These are phyloP conservation scores for Cymbopogon citratus DNA, from an alignment of 176 grass and related monocot genomes.

Conservation along the genomic window DNA sequence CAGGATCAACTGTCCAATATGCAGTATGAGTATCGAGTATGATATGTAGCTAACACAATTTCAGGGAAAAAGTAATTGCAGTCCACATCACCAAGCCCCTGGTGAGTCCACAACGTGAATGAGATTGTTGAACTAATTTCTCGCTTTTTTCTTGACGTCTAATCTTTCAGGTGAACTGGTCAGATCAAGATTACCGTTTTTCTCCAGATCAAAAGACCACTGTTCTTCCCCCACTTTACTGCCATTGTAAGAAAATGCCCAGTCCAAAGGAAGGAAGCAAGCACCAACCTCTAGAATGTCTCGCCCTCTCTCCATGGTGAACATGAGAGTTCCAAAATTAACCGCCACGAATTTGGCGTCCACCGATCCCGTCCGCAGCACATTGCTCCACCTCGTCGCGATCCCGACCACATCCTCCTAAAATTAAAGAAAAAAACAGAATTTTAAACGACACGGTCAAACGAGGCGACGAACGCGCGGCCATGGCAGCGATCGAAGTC, in stretches of 20 bases:
- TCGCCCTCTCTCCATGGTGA: constrained; percentile 72
- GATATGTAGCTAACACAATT: not conserved
- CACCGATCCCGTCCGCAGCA: constrained; percentile 71
- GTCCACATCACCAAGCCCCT: not conserved
- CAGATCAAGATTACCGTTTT: not conserved
- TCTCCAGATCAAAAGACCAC: not conserved
- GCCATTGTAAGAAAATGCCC: not conserved
- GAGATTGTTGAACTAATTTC: too few relatives aligned
- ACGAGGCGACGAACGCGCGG: not conserved
- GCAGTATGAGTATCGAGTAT: not conserved
- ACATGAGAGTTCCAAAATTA: constrained; percentile 83
- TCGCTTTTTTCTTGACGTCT: not conserved
- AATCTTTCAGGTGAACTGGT: not conserved
- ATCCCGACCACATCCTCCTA: constrained; percentile 54
- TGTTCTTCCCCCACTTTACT: not conserved
- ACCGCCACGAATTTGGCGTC: constrained; percentile 73
- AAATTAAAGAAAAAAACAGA: not conserved
- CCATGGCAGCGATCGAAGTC: not conserved
- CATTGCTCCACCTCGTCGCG: constrained; percentile 79
- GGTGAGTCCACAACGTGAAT: too few relatives aligned
- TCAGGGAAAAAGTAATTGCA: not conserved
- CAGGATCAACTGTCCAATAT: not conserved
- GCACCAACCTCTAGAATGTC: constrained; percentile 59
- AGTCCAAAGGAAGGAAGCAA: not conserved
- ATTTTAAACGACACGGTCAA: not conserved